Evolutionary conservation across 495 filamentous ascomycete genomes (phyloP).

Genomic region (Xylaria acuta): DNA sequence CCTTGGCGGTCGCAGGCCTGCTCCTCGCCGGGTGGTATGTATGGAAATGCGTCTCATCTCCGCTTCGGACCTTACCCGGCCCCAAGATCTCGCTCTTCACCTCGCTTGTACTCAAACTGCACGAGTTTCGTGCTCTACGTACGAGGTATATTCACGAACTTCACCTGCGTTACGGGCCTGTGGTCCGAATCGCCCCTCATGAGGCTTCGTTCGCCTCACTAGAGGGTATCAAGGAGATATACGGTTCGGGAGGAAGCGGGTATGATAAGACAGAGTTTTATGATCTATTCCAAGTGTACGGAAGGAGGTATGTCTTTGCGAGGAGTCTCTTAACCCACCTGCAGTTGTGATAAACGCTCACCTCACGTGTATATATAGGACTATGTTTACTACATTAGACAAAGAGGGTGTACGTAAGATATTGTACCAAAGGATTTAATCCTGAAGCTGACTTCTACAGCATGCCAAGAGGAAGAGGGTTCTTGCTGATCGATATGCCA

Average conservation of each 20-base stretch:
- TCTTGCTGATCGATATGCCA: slow-evolving; percentile 69
- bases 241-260: slow-evolving; percentile 67
- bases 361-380: slow-evolving; percentile 40
- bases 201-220: slow-evolving; percentile 67
- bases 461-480: slow-evolving; percentile 65
- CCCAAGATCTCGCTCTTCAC: slow-evolving; percentile 61
- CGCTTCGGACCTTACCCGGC: slow-evolving; percentile 57
- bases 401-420: slow-evolving; percentile 56
- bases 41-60: slow-evolving; percentile 42
- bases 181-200: slow-evolving; percentile 63
- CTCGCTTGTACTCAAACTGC: slow-evolving; percentile 59
- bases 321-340: neutral
- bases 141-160: slow-evolving; percentile 62
- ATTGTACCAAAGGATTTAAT: neutral
- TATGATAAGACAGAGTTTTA: slow-evolving; percentile 75
- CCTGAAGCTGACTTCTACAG: slow-evolving; percentile 38
- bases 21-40: slow-evolving; percentile 28
- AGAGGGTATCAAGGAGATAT: slow-evolving; percentile 69
- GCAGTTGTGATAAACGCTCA: slow-evolving; percentile 22
- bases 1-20: slow-evolving; percentile 32
- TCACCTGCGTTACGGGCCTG: slow-evolving; percentile 62
- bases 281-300: slow-evolving; percentile 65
- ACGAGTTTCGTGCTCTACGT: slow-evolving; percentile 61
- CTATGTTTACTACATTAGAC: slow-evolving; percentile 66
- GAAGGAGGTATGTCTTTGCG: slow-evolving; percentile 49